Percentiles rank a stretch among this genome's conserved stretches.
Conservation (phyloP, 1,139 yeast genomes). For the Suhomyces coccinellae region DNA sequence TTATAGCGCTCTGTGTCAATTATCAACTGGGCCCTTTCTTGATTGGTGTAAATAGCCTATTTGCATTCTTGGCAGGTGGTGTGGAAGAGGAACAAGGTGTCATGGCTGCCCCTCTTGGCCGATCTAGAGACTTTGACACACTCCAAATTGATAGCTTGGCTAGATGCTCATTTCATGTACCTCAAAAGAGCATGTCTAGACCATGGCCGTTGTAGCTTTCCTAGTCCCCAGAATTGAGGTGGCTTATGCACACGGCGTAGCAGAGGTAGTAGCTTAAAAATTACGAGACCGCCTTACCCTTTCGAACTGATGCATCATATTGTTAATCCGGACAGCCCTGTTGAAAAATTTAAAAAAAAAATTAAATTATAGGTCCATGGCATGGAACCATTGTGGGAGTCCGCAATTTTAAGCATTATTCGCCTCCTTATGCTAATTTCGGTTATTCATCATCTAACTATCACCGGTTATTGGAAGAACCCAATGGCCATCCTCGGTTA, state of each 20-base stretch:
- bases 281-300: not conserved
- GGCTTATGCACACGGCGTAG: not conserved
- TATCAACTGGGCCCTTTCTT: too few species aligned
- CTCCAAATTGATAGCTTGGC: too few species aligned
- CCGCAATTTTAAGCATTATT: not conserved
- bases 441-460: not conserved
- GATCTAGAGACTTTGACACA: too few species aligned
- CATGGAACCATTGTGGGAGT: not conserved
- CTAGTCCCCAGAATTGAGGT: not conserved
- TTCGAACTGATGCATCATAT: not conserved
- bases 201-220: not conserved
- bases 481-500: not conserved
- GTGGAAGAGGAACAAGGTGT: too few species aligned
- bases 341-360: not conserved
- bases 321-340: not conserved
- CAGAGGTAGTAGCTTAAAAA: not conserved
- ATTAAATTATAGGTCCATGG: not conserved
- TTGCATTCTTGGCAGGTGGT: too few species aligned
- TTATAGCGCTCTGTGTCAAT: too few species aligned
- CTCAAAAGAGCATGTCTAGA: not conserved
- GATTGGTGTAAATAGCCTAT: too few species aligned
- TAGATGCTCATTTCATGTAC: too few species aligned
- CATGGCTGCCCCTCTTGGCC: too few species aligned
- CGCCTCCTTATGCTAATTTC: not conserved
- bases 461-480: not conserved